Percentiles rank a stretch among this genome's conserved stretches.
Conservation (phyloP, 108 stramenopile species). For the Fragilariopsis cylindrus region DNA sequence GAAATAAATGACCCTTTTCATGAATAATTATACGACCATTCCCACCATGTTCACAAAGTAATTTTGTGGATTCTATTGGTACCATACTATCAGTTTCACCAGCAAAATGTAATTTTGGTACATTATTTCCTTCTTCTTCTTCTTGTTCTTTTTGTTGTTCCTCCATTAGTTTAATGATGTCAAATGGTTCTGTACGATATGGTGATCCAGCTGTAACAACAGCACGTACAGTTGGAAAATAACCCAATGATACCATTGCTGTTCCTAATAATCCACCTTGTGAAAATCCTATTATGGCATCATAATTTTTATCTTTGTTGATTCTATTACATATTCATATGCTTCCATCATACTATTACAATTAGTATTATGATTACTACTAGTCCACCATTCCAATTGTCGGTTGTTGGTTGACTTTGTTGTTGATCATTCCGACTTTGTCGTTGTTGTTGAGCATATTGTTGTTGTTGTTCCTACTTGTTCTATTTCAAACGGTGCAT, state of each 20-base stretch:
- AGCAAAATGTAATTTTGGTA: constrained; percentile 76
- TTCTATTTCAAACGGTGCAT: constrained; percentile 25
- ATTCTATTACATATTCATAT: constrained; percentile 53
- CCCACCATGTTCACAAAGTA: constrained; percentile 55
- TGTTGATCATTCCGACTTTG: background rate
- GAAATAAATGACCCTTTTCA: constrained; percentile 77
- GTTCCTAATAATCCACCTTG: constrained; percentile 74
- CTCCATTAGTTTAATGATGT: constrained; percentile 13
- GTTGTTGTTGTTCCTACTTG: background rate
- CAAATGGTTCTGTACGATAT: constrained; percentile 51
- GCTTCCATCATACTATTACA: constrained; percentile 42
- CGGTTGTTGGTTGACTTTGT: constrained; percentile 10
- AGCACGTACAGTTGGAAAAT: constrained; percentile 47
- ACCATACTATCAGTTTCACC: constrained; percentile 70
- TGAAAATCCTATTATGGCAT: constrained; percentile 70
- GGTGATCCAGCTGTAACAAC: constrained; percentile 77
- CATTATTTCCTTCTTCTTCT: constrained; percentile 29
- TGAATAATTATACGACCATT: constrained; percentile 59
- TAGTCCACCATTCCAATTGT: constrained; percentile 56
- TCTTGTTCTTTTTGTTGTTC: constrained; percentile 5
- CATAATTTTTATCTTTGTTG: constrained; percentile 43
- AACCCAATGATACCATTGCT: constrained; percentile 53
- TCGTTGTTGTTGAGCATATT: no score
- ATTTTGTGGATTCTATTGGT: constrained; percentile 47
- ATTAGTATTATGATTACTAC: constrained; percentile 36